phyloP scores from a whole-genome alignment of 2,329 filamentous ascomycete species.

The Tolypocladium album region DNA sequence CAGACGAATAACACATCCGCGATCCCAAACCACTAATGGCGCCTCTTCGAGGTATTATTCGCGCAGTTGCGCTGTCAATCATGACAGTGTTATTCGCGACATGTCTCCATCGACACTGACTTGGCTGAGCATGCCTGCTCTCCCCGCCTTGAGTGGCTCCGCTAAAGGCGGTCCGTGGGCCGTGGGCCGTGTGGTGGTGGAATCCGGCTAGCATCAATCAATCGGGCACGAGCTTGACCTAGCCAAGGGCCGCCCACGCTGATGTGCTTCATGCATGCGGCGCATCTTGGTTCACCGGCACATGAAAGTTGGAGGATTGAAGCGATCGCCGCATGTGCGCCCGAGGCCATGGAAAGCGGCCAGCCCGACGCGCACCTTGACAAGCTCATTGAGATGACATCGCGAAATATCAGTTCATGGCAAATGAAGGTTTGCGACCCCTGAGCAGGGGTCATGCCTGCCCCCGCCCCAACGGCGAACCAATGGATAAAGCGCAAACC shows the following conservation, averaged over 20 bases:
- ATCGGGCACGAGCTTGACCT: background rate
- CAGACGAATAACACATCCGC: background rate
- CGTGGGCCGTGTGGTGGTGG: background rate
- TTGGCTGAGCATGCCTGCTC: background rate
- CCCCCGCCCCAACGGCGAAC: background rate
- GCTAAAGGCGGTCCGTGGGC: background rate
- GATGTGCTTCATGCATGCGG: background rate
- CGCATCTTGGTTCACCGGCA: background rate
- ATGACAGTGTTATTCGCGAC: background rate
- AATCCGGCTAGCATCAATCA: background rate
- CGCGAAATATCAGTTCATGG: background rate
- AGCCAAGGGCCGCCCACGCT: background rate
- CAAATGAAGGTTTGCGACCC: slow-evolving; percentile 3
- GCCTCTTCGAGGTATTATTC: background rate
- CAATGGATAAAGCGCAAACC: background rate
- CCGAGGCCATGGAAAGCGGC: background rate
- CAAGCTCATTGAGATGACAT: background rate
- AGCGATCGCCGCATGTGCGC: background rate
- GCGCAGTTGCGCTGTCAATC: background rate
- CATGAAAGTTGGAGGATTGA: background rate
- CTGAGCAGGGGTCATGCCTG: slow-evolving; percentile 3
- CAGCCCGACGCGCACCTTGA: background rate
- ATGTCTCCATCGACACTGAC: background rate
- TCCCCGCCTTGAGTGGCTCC: background rate
- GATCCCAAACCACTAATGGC: background rate